phyloP scores from a whole-genome alignment of 345 rosid genomes.

The Brassica carinata region DNA sequence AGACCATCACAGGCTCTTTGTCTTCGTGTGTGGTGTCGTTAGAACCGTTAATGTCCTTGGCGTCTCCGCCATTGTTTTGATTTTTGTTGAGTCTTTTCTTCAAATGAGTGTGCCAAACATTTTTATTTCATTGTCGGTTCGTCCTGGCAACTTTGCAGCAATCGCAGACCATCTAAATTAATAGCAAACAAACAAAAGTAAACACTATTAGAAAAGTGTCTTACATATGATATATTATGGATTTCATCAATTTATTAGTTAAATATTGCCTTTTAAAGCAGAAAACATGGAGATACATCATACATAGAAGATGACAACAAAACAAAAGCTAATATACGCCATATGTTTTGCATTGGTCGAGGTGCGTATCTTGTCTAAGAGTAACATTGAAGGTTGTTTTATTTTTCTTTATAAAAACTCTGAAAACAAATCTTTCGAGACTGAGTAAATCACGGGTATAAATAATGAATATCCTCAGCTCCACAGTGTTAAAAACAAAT shows the following conservation, averaged over 20 bases:
- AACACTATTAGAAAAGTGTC: constrained; percentile 7
- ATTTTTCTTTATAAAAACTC: background rate
- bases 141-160: constrained; percentile 74
- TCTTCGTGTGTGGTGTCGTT: constrained; percentile 7
- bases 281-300: constrained; percentile 29
- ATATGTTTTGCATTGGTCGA: constrained; percentile 36
- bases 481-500: background rate
- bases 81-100: constrained; percentile 59
- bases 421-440: constrained; percentile 2
- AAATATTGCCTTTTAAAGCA: no score
- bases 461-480: constrained; percentile 14
- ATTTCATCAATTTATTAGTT: constrained; percentile 35
- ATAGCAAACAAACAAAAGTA: constrained; percentile 19
- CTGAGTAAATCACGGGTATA: constrained; percentile 32
- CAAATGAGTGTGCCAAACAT: constrained; percentile 83
- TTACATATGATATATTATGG: background rate
- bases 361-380: constrained; percentile 21
- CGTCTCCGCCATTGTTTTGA: constrained; percentile 35
- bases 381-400: constrained; percentile 6
- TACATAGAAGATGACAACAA: constrained; percentile 25
- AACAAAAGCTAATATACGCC: constrained; percentile 23
- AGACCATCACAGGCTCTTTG: constrained; percentile 14
- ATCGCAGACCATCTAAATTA: constrained; percentile 78
- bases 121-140: constrained; percentile 87
- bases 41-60: constrained; percentile 20